These are phyloP conservation scores for Ascochyta pisi DNA, from an alignment of 2,329 filamentous ascomycete species.

Conservation along the genomic window DNA sequence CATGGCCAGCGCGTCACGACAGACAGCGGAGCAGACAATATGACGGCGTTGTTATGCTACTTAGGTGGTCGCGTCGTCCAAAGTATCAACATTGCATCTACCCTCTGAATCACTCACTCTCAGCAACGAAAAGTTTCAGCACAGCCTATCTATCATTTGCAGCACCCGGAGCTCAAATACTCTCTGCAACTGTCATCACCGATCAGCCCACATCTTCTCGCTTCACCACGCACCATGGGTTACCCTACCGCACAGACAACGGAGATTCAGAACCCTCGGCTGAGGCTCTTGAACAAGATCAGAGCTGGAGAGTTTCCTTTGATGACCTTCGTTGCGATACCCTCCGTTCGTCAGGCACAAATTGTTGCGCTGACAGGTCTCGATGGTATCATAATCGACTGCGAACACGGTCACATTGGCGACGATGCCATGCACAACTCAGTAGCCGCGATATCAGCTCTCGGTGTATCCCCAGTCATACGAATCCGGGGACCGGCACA, in stretches of 20 bases:
- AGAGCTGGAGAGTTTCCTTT: constrained; percentile 50
- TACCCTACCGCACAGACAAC: constrained; percentile 25
- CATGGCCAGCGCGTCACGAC: constrained; percentile 1
- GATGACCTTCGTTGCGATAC: constrained; percentile 59
- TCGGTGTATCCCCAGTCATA: constrained; percentile 63
- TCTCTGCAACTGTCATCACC: background rate
- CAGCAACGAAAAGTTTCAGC: background rate
- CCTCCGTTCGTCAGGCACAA: constrained; percentile 57
- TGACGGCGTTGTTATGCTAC: background rate
- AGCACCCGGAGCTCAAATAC: background rate
- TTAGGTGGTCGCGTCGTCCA: background rate
- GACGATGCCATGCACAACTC: constrained; percentile 65
- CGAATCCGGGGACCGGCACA: constrained; percentile 58
- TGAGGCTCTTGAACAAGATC: constrained; percentile 55
- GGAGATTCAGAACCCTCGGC: constrained; percentile 48
- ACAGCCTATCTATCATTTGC: background rate
- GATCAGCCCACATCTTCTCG: background rate
- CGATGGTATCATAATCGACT: constrained; percentile 71
- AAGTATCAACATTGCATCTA: background rate
- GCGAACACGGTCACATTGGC: constrained; percentile 63
- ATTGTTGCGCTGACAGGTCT: constrained; percentile 67
- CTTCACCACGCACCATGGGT: constrained; percentile 6
- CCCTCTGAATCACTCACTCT: background rate
- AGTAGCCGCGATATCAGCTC: constrained; percentile 63
- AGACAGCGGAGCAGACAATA: background rate